phyloP scores from a whole-genome alignment of 192 early-diverging fungal species.

The Geosiphon pyriformis region DNA sequence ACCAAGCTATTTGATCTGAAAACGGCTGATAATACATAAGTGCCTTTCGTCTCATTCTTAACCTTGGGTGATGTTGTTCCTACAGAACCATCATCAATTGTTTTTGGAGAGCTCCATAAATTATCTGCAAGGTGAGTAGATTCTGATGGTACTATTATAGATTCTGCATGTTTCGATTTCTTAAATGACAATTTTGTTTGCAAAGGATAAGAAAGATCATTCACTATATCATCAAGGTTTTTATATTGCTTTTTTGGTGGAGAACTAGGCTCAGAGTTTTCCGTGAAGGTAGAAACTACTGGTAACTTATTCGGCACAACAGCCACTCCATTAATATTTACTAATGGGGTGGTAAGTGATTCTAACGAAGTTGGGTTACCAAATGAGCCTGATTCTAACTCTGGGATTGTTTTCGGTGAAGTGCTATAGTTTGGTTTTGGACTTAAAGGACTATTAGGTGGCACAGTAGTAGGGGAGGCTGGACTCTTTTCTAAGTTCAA shows the following conservation, averaged over 20 bases:
- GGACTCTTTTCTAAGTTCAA: too few species aligned
- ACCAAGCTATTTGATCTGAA: constrained; percentile 4
- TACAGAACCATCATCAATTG: neutral
- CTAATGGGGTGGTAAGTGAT: neutral
- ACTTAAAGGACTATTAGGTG: constrained; percentile 4
- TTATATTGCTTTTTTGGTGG: neutral
- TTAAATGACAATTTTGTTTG: constrained; percentile 16
- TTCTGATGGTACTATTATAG: neutral
- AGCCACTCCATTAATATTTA: neutral
- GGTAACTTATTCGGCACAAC: too few species aligned
- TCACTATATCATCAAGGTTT: constrained; percentile 15
- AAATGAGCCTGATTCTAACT: neutral
- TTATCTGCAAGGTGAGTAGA: neutral
- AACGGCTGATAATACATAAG: constrained; percentile 14
- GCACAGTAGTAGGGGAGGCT: neutral
- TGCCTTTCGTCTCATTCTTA: neutral
- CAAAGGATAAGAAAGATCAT: constrained; percentile 20
- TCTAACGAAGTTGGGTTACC: neutral
- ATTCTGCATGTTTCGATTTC: neutral
- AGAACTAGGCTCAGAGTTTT: neutral
- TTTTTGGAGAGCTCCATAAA: neutral
- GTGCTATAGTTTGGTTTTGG: neutral
- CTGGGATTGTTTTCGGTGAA: neutral
- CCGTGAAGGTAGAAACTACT: too few species aligned
- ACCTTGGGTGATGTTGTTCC: neutral